Evolutionary conservation across 768 basidiomycete species (phyloP), one percentile per base, ranked within the genome.

Genomic region (Cyathus striatus): DNA sequence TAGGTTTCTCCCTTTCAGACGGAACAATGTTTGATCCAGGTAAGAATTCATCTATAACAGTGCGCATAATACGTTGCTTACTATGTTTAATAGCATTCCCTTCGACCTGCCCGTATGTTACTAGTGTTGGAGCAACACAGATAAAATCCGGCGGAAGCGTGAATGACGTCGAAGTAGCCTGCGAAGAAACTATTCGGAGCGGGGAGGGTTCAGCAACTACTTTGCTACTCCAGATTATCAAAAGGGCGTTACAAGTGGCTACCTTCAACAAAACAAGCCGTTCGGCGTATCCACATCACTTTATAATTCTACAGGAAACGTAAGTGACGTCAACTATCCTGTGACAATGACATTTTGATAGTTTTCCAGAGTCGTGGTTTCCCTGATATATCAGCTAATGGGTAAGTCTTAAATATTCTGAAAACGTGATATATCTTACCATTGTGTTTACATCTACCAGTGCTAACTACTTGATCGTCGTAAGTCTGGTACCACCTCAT

Each of bases 381-480:
- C 60, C 76, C 76, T 21, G 75, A 77, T 56, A 56, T 76, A 38
- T 55, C 70, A 14, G 70, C 75, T 1, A 69, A 67, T 54, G 64
- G 64, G 66, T 62, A n/a, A n/a, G n/a, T n/a, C n/a, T n/a, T n/a
- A n/a, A n/a, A n/a, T n/a, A n/a, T n/a, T n/a, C n/a, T n/a, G n/a
- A n/a, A n/a, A n/a, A n/a, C n/a, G n/a, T n/a, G n/a, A n/a, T n/a
- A n/a, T n/a, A n/a, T n/a, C n/a, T n/a, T n/a, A n/a, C n/a, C n/a
- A n/a, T n/a, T n/a, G n/a, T n/a, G n/a, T n/a, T n/a, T 22, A 9
- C 6, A n/a, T 32, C 9, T 21, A 43, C 25, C 38, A 67, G 72
- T 0, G 59, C 70, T 24, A 65, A 69, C 43, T 77, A 75, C 55
- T 66, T 70, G 25, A 61, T 75, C 25, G 67, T 61, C 25, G 64